A percentile compares a stretch with the other conserved stretches of the same genome.
phyloP scores from a whole-genome alignment of 345 rosid genomes.

The Hibiscus mutabilis region DNA sequence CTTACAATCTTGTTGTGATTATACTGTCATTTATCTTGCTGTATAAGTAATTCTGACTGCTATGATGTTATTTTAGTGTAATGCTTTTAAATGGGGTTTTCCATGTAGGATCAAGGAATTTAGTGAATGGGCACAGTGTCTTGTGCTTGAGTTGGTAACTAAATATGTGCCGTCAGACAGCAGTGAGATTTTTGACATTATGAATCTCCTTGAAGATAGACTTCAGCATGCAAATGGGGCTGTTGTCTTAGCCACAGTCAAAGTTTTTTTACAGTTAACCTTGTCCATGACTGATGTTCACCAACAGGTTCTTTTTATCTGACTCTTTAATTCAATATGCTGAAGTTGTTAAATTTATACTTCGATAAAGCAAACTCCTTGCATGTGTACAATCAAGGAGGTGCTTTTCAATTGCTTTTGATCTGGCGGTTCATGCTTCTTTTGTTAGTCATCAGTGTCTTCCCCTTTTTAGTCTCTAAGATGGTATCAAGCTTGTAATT shows the following conservation, averaged over 20 bases:
- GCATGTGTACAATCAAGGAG: slow-evolving; percentile 5
- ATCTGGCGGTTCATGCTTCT: not conserved
- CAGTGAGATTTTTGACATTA: slow-evolving; percentile 91
- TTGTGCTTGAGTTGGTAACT: slow-evolving; percentile 81
- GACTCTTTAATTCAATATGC: not conserved
- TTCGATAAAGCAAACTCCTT: not conserved
- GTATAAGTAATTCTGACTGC: not conserved
- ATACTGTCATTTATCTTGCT: slow-evolving; percentile 1
- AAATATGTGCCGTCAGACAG: slow-evolving; percentile 82
- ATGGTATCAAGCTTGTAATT: not conserved
- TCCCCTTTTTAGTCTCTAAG: not conserved
- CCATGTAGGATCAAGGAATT: slow-evolving; percentile 80
- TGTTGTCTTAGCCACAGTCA: slow-evolving; percentile 85
- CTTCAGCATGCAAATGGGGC: slow-evolving; percentile 99
- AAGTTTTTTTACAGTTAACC: slow-evolving; percentile 81
- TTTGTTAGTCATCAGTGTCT: slow-evolving; percentile 1
- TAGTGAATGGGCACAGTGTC: slow-evolving; percentile 97
- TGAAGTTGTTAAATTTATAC: slow-evolving; percentile 1
- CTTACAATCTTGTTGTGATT: not conserved
- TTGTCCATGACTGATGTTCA: slow-evolving; percentile 94
- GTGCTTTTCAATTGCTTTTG: slow-evolving; percentile 3
- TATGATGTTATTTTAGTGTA: not conserved
- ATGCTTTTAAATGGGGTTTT: slow-evolving; percentile 8
- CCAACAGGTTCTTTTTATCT: slow-evolving; percentile 63
- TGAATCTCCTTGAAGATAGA: slow-evolving; percentile 99